phyloP scores from a whole-genome alignment of 768 basidiomycete species.

The Strobilomyces confusus region DNA sequence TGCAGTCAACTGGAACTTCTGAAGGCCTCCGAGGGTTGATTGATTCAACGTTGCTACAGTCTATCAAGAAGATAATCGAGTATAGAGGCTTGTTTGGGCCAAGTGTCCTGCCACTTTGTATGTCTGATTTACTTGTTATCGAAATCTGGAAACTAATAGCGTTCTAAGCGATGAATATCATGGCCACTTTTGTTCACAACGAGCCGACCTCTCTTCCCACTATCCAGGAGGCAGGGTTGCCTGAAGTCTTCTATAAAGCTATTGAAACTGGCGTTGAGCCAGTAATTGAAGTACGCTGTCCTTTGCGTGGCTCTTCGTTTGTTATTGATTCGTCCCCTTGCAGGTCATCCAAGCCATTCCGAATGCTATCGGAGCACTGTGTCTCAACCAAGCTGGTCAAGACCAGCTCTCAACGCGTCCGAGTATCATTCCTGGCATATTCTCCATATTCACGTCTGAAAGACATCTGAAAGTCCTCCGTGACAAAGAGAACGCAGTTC shows the following conservation, averaged over 20 bases:
- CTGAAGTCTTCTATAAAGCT: conserved; percentile 82
- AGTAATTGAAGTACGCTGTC: conserved; percentile 68
- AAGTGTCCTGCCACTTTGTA: conserved; percentile 80
- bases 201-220: conserved; percentile 92
- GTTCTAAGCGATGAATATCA: conserved; percentile 74
- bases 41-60: conserved; percentile 80
- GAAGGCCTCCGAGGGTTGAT: conserved; percentile 94
- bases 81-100: conserved; percentile 82
- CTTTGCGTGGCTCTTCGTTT: background rate
- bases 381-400: conserved; percentile 88
- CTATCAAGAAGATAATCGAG: conserved; percentile 84
- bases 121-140: conserved; percentile 20
- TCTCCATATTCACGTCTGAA: conserved; percentile 83
- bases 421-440: conserved; percentile 78
- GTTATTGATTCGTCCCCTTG: background rate
- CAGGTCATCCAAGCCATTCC: conserved; percentile 91
- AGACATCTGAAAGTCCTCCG: conserved; percentile 77
- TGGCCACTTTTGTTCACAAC: conserved; percentile 97
- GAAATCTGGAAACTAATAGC: conserved; percentile 8
- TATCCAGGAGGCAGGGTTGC: conserved; percentile 89
- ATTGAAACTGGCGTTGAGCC: conserved; percentile 84
- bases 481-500: conserved; percentile 89
- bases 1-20: conserved; percentile 91
- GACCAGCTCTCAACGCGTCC: conserved; percentile 74
- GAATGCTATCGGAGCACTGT: conserved; percentile 93